Evolutionary conservation across 441 rosid genomes (phyloP), one percentile per base, ranked within the genome.

Genomic region (Daphne laureola): DNA sequence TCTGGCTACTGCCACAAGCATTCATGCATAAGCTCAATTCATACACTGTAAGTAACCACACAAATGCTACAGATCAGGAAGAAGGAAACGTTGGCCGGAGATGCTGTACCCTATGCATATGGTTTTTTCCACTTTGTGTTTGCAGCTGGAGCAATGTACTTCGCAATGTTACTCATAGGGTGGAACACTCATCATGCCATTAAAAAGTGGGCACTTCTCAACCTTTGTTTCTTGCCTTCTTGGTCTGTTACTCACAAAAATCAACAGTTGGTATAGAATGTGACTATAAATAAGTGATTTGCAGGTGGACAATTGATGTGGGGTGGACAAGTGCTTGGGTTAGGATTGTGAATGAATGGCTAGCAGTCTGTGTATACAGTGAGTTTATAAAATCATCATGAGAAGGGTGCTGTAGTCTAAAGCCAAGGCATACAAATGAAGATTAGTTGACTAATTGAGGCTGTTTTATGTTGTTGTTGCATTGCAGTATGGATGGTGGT

Each of bases 261-360:
- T 16, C 43, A 14, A 26, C 23, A 42, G 12, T 3, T 13, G 13
- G 13, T 41, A 53, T 40, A 41, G 7, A 53, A 11, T 8, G 27
- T 4, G 18, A 35, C 25, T 38, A 16, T 17, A 18, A 52, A 44
- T 6, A 54, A 14, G 17, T 4, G 14, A 44, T 26, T 15, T 71
- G 67, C 72, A 93, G 98, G 79, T 93, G 98, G 98, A 93, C 98
- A 35, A 86, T 93, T 59, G 98, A 92, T 36, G 97, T 92, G 49
- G 97, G 98, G 49, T 89, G 98, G 98, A 93, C 98, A 12, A 93
- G 98, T 68, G 77, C 96, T 43, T 89, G 98, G 98, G 97, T 93
- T 27, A 80, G 92, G 66, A 63, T 93, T 38, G 83, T 87, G 53
- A 89, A 86, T 51, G 97, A 93, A 72, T 89, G 97, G 97, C 80